Evolutionary conservation across 768 basidiomycete genomes (phyloP).

Genomic region (Podaxis sp.): DNA sequence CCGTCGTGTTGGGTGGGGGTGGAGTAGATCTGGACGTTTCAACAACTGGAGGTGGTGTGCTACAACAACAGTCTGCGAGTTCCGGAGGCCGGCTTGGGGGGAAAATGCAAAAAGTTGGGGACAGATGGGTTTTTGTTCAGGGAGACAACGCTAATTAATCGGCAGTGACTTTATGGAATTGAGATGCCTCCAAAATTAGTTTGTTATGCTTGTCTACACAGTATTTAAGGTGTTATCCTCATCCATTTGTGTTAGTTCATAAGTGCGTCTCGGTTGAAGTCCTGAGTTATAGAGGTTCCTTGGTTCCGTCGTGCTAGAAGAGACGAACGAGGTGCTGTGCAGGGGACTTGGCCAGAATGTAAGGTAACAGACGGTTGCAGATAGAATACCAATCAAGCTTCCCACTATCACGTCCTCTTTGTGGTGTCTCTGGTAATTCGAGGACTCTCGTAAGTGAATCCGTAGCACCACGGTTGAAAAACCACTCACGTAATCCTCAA

Average conservation of each 20-base stretch:
- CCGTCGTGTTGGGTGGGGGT: constrained; percentile 54
- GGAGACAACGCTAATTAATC: constrained; percentile 28
- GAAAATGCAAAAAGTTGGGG: constrained; percentile 67
- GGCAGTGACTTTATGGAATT: constrained; percentile 10
- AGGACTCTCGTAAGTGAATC: constrained; percentile 3
- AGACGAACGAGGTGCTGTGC: constrained; percentile 30
- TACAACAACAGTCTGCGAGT: constrained; percentile 7
- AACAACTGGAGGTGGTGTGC: constrained; percentile 8
- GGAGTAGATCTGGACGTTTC: constrained; percentile 19
- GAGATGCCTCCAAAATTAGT: constrained; percentile 15
- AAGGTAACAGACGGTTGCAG: constrained; percentile 46
- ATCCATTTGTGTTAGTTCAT: constrained; percentile 44
- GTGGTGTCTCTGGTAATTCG: constrained; percentile 49
- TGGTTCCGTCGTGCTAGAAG: constrained; percentile 30
- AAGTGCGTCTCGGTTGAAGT: constrained; percentile 27
- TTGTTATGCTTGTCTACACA: constrained; percentile 29
- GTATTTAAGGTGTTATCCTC: constrained; percentile 30
- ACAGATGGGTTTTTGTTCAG: constrained; percentile 68
- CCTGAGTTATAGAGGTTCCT: constrained; percentile 34
- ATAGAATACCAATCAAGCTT: constrained; percentile 49
- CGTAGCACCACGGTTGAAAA: neutral
- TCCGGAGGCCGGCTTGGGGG: constrained; percentile 25
- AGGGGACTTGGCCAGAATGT: constrained; percentile 68
- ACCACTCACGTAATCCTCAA: constrained; percentile 62
- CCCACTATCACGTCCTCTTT: constrained; percentile 68